Evolutionary conservation across 2,329 filamentous ascomycete species (phyloP).

Genomic region (Hymenoscyphus occultus): DNA sequence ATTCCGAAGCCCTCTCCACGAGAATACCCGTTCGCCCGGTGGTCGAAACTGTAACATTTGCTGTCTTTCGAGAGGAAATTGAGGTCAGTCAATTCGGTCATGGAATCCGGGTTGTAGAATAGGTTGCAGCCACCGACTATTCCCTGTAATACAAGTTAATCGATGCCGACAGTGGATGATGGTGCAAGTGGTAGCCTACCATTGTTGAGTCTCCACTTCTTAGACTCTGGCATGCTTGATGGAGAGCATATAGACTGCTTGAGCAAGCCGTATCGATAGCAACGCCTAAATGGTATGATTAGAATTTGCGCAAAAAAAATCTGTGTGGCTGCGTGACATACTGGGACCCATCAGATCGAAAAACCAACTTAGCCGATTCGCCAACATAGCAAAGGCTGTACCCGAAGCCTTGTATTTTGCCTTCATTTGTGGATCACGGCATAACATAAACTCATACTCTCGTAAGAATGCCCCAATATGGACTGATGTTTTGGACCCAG

Average conservation of each 20-base stretch:
- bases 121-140: constrained; percentile 43
- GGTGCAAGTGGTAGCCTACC: constrained; percentile 23
- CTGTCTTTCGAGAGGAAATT: constrained; percentile 35
- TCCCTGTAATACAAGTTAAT: constrained; percentile 47
- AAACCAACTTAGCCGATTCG: constrained; percentile 54
- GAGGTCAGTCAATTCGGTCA: constrained; percentile 16
- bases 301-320: neutral
- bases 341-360: constrained; percentile 49
- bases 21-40: constrained; percentile 59
- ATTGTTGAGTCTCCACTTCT: constrained; percentile 37
- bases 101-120: constrained; percentile 55
- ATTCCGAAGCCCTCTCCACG: constrained; percentile 59
- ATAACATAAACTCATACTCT: constrained; percentile 14
- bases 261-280: constrained; percentile 57
- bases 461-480: constrained; percentile 38
- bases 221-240: constrained; percentile 51
- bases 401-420: constrained; percentile 29
- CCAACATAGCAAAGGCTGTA: constrained; percentile 41
- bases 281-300: constrained; percentile 36
- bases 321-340: neutral
- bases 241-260: constrained; percentile 51
- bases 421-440: neutral
- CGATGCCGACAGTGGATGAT: neutral
- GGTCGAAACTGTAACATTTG: constrained; percentile 53
- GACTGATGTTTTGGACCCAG: constrained; percentile 29